A percentile compares a stretch with the other conserved stretches of the same genome.
These are phyloP conservation scores for Pseudopediastrum boryanum DNA, from an alignment of 139 green algal genomes.

Conservation along the genomic window DNA sequence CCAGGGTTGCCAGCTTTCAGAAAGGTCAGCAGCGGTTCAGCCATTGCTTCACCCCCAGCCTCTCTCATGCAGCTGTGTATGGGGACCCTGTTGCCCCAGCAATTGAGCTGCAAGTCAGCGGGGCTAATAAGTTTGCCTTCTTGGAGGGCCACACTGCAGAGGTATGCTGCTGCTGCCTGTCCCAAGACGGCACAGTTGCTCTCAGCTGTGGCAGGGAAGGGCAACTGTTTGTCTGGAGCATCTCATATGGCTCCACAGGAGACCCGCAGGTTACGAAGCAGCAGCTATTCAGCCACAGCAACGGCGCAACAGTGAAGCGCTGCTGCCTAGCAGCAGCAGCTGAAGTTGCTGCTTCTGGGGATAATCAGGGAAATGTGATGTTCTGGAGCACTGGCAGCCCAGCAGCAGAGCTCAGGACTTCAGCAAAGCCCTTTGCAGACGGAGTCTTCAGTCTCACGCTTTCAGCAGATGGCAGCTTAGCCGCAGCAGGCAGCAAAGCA, in stretches of 20 bases:
- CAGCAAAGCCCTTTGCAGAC: too few relatives aligned
- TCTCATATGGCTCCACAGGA: neutral
- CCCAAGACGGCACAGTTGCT: neutral
- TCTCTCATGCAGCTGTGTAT: slow-evolving; percentile 25
- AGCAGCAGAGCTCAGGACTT: too few relatives aligned
- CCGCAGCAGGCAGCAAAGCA: slow-evolving; percentile 14
- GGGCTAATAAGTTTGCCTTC: slow-evolving; percentile 20
- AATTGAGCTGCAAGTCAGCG: slow-evolving; percentile 27
- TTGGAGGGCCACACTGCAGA: slow-evolving; percentile 24
- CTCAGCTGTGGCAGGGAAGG: slow-evolving; percentile 20
- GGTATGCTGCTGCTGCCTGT: slow-evolving; percentile 12
- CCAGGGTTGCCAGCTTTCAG: neutral
- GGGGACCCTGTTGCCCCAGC: slow-evolving; percentile 18
- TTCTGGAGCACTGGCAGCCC: too few relatives aligned
- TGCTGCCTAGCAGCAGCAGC: slow-evolving; percentile 34
- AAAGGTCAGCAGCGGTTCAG: slow-evolving; percentile 16
- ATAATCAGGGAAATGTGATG: too few relatives aligned
- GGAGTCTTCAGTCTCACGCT: neutral
- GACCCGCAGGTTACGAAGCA: slow-evolving; percentile 6
- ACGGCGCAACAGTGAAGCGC: slow-evolving; percentile 6
- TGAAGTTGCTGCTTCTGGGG: slow-evolving; percentile 5
- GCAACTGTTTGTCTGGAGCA: slow-evolving; percentile 17
- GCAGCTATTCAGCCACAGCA: slow-evolving; percentile 1
- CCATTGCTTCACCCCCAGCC: neutral
- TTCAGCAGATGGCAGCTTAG: neutral